Base-by-base conservation (phyloP, 768 basidiomycete genomes). In the Antrodiella citrinella region DNA sequence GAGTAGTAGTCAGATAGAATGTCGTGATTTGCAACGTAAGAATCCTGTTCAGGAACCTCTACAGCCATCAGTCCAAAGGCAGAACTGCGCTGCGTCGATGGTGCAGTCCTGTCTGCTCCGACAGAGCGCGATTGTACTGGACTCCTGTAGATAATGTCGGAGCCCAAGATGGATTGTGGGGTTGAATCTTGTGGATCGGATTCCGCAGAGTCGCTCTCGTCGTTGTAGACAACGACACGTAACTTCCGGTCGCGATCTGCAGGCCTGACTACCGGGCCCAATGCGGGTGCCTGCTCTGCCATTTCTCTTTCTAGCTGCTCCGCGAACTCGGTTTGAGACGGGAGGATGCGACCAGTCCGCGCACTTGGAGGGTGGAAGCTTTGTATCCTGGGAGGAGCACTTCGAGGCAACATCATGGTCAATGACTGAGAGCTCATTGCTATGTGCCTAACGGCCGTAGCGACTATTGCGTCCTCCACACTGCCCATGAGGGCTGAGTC, bases 81-180 rank as follows among this genome's bases (percentile, higher is more conserved):
- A 7, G 30, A 35, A 7, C 7, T 7, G 7, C 30, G 7, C 15
- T 35, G 7, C 7, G 7, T 35, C 30, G 7, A 15, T 15, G 30
- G 30, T 15, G 30, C 15, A 15, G 30, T 7, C 15, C 7, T 35
- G 30, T 35, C 30, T 35, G 7, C 30, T 7, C 7, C 30, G 7
- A 15, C 7, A 7, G 30, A 15, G 15, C 15, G 30, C 30, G 30
- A 35, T 15, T 35, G 30, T 7, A 35, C 30, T 7, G 30, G 30
- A 35, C 30, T 35, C 30, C 30, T 7, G 35, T 58, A 57, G 10
- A 68, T 52, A 51, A 67, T 65, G 50, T 67, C 67, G 4, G 67
- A 66, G 2, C 64, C 62, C 10, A 64, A 53, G 40, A 61, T 44
- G 24, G 53, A 51, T 20, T 57, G 56, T 3, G 41, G 26, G n/a